phyloP scores from a whole-genome alignment of 2,329 filamentous ascomycete species.

The Sarocladium oryzae region DNA sequence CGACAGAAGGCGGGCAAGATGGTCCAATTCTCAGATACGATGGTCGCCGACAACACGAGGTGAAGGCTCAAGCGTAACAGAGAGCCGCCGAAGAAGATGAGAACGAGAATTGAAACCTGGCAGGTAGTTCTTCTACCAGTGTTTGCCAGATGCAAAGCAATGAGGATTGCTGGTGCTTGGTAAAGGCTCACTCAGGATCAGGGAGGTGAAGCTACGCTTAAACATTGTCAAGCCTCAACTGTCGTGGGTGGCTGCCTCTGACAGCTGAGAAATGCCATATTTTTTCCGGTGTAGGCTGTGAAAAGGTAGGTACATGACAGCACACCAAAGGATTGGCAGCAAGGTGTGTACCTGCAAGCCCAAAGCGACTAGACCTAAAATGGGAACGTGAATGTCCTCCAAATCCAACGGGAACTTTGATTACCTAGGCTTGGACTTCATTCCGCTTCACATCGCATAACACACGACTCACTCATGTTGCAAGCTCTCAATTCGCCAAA shows the following conservation, averaged over 20 bases:
- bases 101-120: too few relatives aligned
- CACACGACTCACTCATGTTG: too few relatives aligned
- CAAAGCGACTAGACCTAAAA: background rate
- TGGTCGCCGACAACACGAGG: too few relatives aligned
- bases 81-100: background rate
- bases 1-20: background rate
- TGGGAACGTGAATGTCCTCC: background rate
- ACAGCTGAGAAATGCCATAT: background rate
- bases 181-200: background rate
- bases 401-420: too few relatives aligned
- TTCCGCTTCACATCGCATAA: background rate
- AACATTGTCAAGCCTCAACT: background rate
- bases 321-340: background rate
- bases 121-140: background rate
- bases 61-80: background rate
- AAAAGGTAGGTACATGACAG: background rate
- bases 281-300: conserved; percentile 1
- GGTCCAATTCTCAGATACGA: background rate
- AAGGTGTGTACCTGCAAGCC: background rate
- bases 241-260: background rate
- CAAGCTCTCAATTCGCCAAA: background rate
- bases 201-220: conserved; percentile 1
- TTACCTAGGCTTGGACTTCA: background rate
- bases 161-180: background rate
- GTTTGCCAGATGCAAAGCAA: background rate